Evolutionary conservation across 331 rosid species (phyloP).

Genomic region (Quercus phellos): DNA sequence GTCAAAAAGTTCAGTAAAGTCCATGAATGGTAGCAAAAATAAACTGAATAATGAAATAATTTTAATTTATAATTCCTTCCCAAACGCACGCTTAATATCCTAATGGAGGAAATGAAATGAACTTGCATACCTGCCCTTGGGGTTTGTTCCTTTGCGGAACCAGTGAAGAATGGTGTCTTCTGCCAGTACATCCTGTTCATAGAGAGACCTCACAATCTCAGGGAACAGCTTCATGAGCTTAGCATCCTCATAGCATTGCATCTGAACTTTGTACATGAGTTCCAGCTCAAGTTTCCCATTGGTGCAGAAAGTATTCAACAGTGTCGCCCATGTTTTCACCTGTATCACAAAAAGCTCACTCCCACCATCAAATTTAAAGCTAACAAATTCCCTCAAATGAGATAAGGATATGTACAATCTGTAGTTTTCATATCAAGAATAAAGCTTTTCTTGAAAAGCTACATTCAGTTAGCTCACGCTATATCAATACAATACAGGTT

Average conservation of each 20-base stretch:
- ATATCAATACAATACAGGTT: neutral
- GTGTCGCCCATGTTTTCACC: conserved; percentile 97
- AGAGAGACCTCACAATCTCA: conserved; percentile 85
- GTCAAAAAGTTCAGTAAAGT: rapidly evolving
- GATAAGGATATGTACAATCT: neutral
- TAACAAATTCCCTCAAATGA: neutral
- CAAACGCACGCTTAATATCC: neutral
- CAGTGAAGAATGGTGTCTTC: conserved; percentile 96
- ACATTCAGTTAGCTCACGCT: neutral
- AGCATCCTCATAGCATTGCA: conserved; percentile 99
- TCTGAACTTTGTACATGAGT: conserved; percentile 94
- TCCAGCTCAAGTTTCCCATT: conserved; percentile 96
- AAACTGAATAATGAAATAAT: too few relatives aligned
- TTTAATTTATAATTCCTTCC: too few relatives aligned
- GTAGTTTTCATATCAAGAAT: neutral
- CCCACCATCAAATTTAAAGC: neutral
- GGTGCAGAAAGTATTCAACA: conserved; percentile 87
- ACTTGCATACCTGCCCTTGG: conserved; percentile 78
- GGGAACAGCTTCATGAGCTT: conserved; percentile 97
- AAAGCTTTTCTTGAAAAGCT: neutral
- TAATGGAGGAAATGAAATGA: neutral
- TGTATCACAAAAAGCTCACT: conserved; percentile 26
- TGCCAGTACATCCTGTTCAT: conserved; percentile 93
- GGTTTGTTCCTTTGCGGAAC: conserved; percentile 90
- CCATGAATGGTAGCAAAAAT: too few relatives aligned